Conservation (phyloP, 2,329 filamentous ascomycete species). For the Ilyonectria destructans region DNA sequence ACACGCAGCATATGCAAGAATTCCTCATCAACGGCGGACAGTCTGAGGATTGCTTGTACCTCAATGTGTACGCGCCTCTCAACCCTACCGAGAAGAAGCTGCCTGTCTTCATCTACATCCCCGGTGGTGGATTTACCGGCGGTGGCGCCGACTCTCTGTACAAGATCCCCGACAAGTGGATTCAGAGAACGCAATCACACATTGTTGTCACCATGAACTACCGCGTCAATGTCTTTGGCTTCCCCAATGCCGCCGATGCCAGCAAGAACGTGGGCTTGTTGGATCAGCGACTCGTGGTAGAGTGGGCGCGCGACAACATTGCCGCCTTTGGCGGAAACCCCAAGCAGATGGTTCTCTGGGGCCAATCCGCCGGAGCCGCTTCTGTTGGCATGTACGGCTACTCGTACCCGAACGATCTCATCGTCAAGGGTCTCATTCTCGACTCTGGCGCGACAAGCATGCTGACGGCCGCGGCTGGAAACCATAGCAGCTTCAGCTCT, state of each 20-base stretch:
- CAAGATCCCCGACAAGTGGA: conserved; percentile 58
- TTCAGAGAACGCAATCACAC: conserved; percentile 53
- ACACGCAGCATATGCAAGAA: conserved; percentile 55
- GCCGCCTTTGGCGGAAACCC: conserved; percentile 46
- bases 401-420: conserved; percentile 63
- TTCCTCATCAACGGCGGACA: conserved; percentile 59
- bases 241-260: conserved; percentile 51
- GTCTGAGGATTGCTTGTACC: conserved; percentile 55
- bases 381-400: conserved; percentile 63
- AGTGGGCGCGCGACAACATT: conserved; percentile 50
- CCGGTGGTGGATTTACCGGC: conserved; percentile 60
- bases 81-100: conserved; percentile 37
- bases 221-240: conserved; percentile 59
- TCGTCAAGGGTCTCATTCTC: conserved; percentile 62
- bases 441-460: conserved; percentile 54
- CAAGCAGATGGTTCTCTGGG: conserved; percentile 45
- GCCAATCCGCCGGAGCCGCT: conserved; percentile 50
- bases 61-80: conserved; percentile 54
- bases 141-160: conserved; percentile 66
- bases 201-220: conserved; percentile 64
- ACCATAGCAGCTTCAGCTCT: conserved; percentile 28
- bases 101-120: conserved; percentile 46
- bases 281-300: conserved; percentile 45
- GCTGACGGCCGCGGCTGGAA: conserved; percentile 9
- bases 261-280: conserved; percentile 42